A percentile compares a stretch with the other conserved stretches of the same genome.
phyloP scores from a whole-genome alignment of 805 yeast species.

The Yarrowia osloensis region DNA sequence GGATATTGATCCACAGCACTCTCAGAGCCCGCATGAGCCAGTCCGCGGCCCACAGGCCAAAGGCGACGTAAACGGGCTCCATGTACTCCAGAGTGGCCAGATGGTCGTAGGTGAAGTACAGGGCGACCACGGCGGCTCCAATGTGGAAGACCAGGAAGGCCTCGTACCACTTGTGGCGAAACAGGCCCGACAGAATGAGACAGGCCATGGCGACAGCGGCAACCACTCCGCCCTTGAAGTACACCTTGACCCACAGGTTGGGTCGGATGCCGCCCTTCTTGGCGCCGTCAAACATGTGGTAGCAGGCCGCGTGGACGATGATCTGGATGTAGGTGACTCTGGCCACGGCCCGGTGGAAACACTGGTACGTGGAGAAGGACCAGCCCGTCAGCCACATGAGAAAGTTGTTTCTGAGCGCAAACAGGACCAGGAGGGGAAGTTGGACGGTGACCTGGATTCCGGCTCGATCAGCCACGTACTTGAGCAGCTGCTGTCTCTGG shows the following conservation, averaged over 20 bases:
- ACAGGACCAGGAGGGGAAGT: constrained; percentile 55
- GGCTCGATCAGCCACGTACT: constrained; percentile 55
- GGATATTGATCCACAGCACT: constrained; percentile 44
- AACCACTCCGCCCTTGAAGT: constrained; percentile 44
- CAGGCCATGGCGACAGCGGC: constrained; percentile 43
- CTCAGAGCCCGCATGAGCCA: constrained; percentile 58
- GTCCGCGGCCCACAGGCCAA: constrained; percentile 69
- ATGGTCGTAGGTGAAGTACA: constrained; percentile 63
- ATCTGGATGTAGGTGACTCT: constrained; percentile 49
- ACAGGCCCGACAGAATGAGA: constrained; percentile 48
- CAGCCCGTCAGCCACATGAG: constrained; percentile 62
- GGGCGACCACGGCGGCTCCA: constrained; percentile 54
- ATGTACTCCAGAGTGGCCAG: constrained; percentile 53
- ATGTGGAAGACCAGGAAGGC: constrained; percentile 59
- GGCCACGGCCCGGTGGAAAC: constrained; percentile 60
- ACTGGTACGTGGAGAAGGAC: constrained; percentile 56
- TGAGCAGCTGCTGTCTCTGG: constrained; percentile 44
- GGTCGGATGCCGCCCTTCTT: constrained; percentile 5
- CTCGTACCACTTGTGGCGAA: constrained; percentile 61
- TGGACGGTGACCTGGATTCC: constrained; percentile 53
- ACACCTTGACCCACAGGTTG: constrained; percentile 29
- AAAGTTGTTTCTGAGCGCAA: constrained; percentile 65
- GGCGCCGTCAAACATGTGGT: constrained; percentile 48
- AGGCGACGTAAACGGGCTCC: constrained; percentile 55
- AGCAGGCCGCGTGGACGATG: constrained; percentile 52